Evolutionary conservation across 2,329 filamentous ascomycete genomes (phyloP), one percentile per base, ranked within the genome.

Genomic region (Penicillium sp.): DNA sequence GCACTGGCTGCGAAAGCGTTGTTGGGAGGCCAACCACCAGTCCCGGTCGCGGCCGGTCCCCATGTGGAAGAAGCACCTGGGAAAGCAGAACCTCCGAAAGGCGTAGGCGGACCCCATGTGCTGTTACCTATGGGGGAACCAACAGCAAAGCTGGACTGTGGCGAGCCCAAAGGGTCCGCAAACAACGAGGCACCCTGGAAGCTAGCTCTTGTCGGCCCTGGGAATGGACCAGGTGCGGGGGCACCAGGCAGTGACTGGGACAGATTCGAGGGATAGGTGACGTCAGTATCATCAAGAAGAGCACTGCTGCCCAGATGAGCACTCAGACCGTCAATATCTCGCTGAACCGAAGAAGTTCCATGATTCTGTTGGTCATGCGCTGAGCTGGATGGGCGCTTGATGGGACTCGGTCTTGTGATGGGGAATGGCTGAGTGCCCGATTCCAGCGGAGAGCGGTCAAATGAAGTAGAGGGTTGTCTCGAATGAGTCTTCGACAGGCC

Each of bases 281-380:
- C 77, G 67, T 95, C 92, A 57, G 88, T 88, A 44, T 88, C 86
- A 58, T 87, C 86, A 40, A 97, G 79, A 11, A 99, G 79, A 11
- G 92, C 94, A 65, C 91, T 92, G 73, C 93, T 97, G 11, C 94
- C 94, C 24, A 99, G 81, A 64, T 94, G 92, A 57, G 88, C 84
- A 58, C 86, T 88, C 51, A 90, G 77, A 46, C 90, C 85, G 52
- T 93, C 91, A 18, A 91, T 78, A 52, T 88, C 86, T 27, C 78
- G 75, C 24, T 81, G 79, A 1, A 71, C 69, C 40, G 69, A 71
- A 55, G 71, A 68, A 18, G 78, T 75, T 29, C 75, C 70, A 29
- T 74, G 70, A 38, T 70, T 70, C 51, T 70, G 73, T 59, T 69
- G 74, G 40, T 81, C 81, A 51, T 77, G 78, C 29, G 83, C 82